Evolutionary conservation across 1,284 basidiomycete genomes (phyloP).

Genomic region (Polyporus tsugae): DNA sequence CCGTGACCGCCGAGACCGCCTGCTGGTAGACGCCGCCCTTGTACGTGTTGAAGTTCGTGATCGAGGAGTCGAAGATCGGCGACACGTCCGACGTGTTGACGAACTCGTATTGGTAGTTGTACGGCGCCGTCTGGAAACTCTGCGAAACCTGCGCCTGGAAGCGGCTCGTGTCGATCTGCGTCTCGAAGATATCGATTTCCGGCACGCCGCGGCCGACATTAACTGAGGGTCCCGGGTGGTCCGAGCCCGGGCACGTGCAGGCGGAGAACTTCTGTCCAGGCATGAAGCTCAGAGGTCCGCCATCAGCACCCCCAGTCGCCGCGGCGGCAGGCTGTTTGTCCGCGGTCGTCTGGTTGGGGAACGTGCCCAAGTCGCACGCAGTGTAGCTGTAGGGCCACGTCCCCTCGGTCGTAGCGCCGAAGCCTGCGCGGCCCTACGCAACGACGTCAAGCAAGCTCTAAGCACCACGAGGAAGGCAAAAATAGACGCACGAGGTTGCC

Average conservation of each 20-base stretch:
- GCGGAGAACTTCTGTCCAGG: slow-evolving; percentile 64
- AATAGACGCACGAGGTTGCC: slow-evolving; percentile 53
- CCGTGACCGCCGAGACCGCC: slow-evolving; percentile 73
- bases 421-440: slow-evolving; percentile 62
- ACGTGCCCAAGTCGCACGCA: slow-evolving; percentile 85
- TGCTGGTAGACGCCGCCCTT: slow-evolving; percentile 84
- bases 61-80: slow-evolving; percentile 58
- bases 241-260: slow-evolving; percentile 64
- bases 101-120: slow-evolving; percentile 74
- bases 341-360: slow-evolving; percentile 75
- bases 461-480: slow-evolving; percentile 40
- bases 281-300: slow-evolving; percentile 53
- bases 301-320: slow-evolving; percentile 59
- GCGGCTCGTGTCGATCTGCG: slow-evolving; percentile 51
- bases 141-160: slow-evolving; percentile 74
- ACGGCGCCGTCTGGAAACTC: slow-evolving; percentile 84
- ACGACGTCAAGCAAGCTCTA: slow-evolving; percentile 33
- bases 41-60: slow-evolving; percentile 74
- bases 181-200: slow-evolving; percentile 76
- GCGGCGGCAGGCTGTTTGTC: slow-evolving; percentile 60
- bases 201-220: slow-evolving; percentile 62
- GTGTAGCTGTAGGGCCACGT: slow-evolving; percentile 87
- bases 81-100: slow-evolving; percentile 61
- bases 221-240: slow-evolving; percentile 70
- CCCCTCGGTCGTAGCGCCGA: slow-evolving; percentile 67